Base-by-base conservation (phyloP, 225 moss, liverwort and hornwort species). In the Marchantia polymorpha region DNA sequence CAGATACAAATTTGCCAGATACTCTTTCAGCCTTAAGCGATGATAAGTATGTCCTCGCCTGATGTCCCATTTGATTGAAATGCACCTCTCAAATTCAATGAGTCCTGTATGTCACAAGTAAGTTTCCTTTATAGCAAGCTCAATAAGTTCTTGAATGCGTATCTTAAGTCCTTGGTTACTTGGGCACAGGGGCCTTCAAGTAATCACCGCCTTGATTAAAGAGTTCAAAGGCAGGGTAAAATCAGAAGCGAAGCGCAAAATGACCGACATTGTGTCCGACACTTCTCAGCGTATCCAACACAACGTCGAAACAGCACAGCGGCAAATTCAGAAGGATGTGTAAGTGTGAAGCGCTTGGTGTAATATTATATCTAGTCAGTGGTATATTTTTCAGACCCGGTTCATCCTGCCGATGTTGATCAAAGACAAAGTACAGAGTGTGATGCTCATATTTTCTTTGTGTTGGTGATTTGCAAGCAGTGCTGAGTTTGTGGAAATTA, bases 161-260 rank as follows among this genome's bases (percentile, higher is more conserved):
- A 54, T 27, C 54, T 73, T 23, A 10, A 39, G 50, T 15, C 50
- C 4, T 15, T 25, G 64, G 48, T 78, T 70, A 19, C 47, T 60
- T 16, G 51, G 60, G 2, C n/a, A 54, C 87, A 87, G 87, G 58
- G 65, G 68, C 63, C 31, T 87, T 46, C 52, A 61, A 6, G 22
- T 68, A 79, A 74, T 84, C 50, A 70, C 81, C 25, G 79, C 50
- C 61, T 82, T 84, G 82, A 58, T 84, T 6, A 80, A 69, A n/a
- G 76, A 23, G 17, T 84, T 82, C 56, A 84, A 84, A 55, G 70
- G 72, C 29, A 87, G 74, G 81, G 82, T 87, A 16, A 76, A 82
- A 49, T 25, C 72, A 12, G 66, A 73, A 66, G 79, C 84, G 51
- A 84, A 81, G 60, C 63, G 77, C 67, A 82, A 65, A 23, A 72